These are phyloP conservation scores for Aspergillus uvarum DNA, from an alignment of 2,329 filamentous ascomycete genomes.

Conservation along the genomic window DNA sequence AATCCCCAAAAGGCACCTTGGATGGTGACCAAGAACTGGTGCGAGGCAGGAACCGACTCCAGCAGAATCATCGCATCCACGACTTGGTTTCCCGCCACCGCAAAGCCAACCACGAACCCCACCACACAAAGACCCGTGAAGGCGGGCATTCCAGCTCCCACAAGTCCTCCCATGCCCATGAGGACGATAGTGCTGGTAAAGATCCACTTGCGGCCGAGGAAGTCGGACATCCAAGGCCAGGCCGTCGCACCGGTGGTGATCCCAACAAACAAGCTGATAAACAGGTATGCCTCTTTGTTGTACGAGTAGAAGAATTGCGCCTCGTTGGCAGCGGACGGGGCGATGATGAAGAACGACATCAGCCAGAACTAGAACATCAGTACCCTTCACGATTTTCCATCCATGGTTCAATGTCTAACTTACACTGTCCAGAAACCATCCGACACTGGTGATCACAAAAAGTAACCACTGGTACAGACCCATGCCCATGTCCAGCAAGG, in stretches of 20 bases:
- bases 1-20: conserved; percentile 21
- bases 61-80: conserved; percentile 19
- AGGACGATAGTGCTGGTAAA: conserved; percentile 22
- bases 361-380: conserved; percentile 20
- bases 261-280: conserved; percentile 17
- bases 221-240: conserved; percentile 23
- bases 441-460: conserved; percentile 20
- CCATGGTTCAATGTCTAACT: background rate
- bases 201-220: conserved; percentile 20
- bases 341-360: conserved; percentile 19
- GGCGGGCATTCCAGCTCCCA: conserved; percentile 23
- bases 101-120: conserved; percentile 21
- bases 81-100: conserved; percentile 18
- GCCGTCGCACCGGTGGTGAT: conserved; percentile 15
- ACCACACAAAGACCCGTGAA: conserved; percentile 28
- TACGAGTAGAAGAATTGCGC: conserved; percentile 22
- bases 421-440: conserved; percentile 25
- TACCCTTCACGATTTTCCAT: too few species aligned
- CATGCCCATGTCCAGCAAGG: conserved; percentile 23
- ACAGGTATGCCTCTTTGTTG: conserved; percentile 17
- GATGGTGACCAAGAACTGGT: conserved; percentile 20
- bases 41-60: conserved; percentile 20
- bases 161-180: conserved; percentile 21
- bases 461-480: conserved; percentile 23
- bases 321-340: conserved; percentile 20